These are phyloP conservation scores for Neophaeococcomyces aloes DNA, from an alignment of 2,329 filamentous ascomycete genomes.

Conservation along the genomic window DNA sequence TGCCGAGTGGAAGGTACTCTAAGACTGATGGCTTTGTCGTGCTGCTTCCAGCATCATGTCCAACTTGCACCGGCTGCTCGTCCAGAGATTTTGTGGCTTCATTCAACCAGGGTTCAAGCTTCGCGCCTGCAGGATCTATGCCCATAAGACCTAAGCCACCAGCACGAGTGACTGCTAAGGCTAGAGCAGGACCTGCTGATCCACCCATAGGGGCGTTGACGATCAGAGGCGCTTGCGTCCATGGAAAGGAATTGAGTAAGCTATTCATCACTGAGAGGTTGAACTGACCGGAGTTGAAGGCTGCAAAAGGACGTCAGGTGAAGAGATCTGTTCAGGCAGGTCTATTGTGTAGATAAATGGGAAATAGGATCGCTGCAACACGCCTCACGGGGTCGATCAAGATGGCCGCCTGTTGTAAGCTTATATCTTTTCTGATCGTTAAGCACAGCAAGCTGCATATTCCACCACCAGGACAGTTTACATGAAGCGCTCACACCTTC, in stretches of 20 bases:
- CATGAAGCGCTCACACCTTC: no score
- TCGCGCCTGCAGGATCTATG: constrained; percentile 27
- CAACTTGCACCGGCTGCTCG: constrained; percentile 18
- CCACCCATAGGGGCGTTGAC: constrained; percentile 58
- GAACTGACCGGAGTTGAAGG: not conserved
- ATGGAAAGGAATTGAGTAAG: not conserved
- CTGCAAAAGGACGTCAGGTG: no score
- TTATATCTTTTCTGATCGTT: no score
- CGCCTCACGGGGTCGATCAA: no score
- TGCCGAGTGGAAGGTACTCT: constrained; percentile 28
- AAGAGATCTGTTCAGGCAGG: no score
- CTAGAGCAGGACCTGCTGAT: constrained; percentile 46
- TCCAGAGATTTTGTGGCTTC: constrained; percentile 23
- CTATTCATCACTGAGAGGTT: not conserved
- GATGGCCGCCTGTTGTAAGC: no score
- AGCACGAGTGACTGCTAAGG: constrained; percentile 49
- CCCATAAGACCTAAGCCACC: constrained; percentile 49
- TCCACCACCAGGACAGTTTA: no score
- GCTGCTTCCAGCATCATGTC: constrained; percentile 3
- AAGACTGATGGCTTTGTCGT: not conserved
- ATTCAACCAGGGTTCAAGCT: constrained; percentile 22
- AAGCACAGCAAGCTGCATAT: no score
- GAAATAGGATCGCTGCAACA: no score
- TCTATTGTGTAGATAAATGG: no score
- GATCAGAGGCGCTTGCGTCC: constrained; percentile 41